Conservation (phyloP, 331 rosid species). For the Pyrus hybrid region DNA sequence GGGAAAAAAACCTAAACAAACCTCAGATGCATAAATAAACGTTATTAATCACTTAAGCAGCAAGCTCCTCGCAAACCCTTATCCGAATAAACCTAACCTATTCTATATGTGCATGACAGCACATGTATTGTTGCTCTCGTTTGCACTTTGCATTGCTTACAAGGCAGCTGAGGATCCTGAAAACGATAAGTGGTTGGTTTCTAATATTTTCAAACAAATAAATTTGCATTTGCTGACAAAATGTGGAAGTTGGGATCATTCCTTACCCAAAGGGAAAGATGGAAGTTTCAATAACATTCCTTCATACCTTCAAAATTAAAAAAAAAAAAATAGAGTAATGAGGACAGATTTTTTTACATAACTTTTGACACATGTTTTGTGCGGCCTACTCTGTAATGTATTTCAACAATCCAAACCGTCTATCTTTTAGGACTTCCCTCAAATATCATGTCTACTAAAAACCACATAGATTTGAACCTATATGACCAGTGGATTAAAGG, state of each 20-base stretch:
- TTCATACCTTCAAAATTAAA: neutral
- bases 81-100: neutral
- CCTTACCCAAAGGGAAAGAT: neutral
- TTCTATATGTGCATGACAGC: neutral
- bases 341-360: too few species aligned
- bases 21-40: rapidly evolving
- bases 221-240: neutral
- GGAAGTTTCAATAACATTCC: too few species aligned
- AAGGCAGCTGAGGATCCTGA: neutral
- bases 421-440: too few species aligned
- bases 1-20: rapidly evolving
- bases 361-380: too few species aligned
- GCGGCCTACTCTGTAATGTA: too few species aligned
- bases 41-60: neutral
- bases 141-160: neutral
- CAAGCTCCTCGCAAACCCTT: neutral
- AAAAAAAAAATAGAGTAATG: too few species aligned
- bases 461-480: too few species aligned
- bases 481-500: too few species aligned
- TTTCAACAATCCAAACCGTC: too few species aligned
- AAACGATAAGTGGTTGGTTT: neutral
- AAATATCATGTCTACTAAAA: too few species aligned
- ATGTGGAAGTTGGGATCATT: neutral
- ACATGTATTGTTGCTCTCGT: neutral
- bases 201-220: neutral